These are phyloP conservation scores for Aphanomyces cochlioides DNA, from an alignment of 352 stramenopile species.

Conservation along the genomic window DNA sequence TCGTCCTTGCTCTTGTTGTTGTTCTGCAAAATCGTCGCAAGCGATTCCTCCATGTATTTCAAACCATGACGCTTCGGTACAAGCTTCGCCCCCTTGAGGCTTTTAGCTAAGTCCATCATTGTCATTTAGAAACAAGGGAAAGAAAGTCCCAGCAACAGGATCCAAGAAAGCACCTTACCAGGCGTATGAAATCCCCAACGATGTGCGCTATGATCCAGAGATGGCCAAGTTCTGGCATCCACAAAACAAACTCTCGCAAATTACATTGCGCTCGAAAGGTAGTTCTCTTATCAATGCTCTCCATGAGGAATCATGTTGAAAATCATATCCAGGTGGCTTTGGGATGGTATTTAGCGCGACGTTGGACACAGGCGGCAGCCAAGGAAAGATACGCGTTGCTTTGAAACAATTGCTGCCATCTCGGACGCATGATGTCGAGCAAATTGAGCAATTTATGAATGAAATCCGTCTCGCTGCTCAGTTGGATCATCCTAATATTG, in stretches of 20 bases:
- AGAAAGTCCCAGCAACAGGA: not conserved
- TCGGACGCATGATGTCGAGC: slow-evolving; percentile 12
- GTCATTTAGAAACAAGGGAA: not conserved
- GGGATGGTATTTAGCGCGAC: slow-evolving; percentile 21
- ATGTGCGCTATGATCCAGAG: slow-evolving; percentile 13
- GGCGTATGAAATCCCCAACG: slow-evolving; percentile 13
- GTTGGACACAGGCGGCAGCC: not conserved
- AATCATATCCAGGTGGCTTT: slow-evolving; percentile 11
- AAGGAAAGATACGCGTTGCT: slow-evolving; percentile 2
- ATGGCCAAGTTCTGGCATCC: slow-evolving; percentile 22
- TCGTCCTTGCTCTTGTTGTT: not conserved
- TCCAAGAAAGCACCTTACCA: not conserved
- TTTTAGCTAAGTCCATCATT: not conserved
- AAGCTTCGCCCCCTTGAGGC: not conserved
- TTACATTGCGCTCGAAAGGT: slow-evolving; percentile 27
- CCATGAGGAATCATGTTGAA: not conserved
- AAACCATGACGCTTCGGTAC: not conserved
- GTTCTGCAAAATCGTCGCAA: not conserved
- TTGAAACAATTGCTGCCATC: slow-evolving; percentile 23
- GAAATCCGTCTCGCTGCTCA: slow-evolving; percentile 25
- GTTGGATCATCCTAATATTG: slow-evolving; percentile 22
- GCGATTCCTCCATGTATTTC: not conserved
- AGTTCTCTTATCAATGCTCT: not conserved
- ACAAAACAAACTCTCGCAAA: slow-evolving; percentile 29
- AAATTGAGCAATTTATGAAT: slow-evolving; percentile 27